Evolutionary conservation across 805 yeast species (phyloP), one percentile per base, ranked within the genome.

Genomic region (Candida chilensis): DNA sequence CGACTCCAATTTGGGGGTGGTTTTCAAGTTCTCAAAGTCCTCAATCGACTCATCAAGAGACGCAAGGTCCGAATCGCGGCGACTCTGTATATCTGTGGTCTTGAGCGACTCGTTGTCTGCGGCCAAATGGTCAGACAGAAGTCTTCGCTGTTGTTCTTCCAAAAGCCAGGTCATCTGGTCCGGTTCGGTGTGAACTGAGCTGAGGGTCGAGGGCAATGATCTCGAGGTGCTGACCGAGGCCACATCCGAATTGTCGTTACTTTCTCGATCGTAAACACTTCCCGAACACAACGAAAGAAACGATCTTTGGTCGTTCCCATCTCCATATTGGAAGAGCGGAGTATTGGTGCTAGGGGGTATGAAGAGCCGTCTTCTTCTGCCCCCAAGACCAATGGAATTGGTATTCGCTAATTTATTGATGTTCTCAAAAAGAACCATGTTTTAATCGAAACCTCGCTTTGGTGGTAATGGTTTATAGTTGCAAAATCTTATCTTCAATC

Each of bases 301-400:
- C 5, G 66, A 58, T 19, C 68, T 40, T 39, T 60, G 66, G 42
- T 62, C 67, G 17, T 59, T 65, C 3, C 62, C 67, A 4, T 47
- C 58, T 5, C 69, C 69, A 38, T 60, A 61, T 30, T 48, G 47
- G 39, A 63, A 63, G 17, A 63, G 40, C 4, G 68, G 69, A 29
- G 42, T 45, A 27, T 61, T 55, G 5, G 69, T 63, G 5, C 65
- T 57, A 2, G 68, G 69, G 3, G 69, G 69, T 13, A 63, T 60
- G 40, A 48, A 62, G 14, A 63, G 44, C 26, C 63, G 42, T 34
- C 69, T 42, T 33, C 67, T 45, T 32, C 66, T 45, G 14, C 58
- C 59, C 7, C 54, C 55, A 3, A 56, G 48, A 11, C 16, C 27
- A 8, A 22, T 22, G 25, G 13, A 8, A n/a, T 22, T 22, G 25